These are phyloP conservation scores for Alternaria hordeiaustralica DNA, from an alignment of 2,329 filamentous ascomycete genomes.

Conservation along the genomic window DNA sequence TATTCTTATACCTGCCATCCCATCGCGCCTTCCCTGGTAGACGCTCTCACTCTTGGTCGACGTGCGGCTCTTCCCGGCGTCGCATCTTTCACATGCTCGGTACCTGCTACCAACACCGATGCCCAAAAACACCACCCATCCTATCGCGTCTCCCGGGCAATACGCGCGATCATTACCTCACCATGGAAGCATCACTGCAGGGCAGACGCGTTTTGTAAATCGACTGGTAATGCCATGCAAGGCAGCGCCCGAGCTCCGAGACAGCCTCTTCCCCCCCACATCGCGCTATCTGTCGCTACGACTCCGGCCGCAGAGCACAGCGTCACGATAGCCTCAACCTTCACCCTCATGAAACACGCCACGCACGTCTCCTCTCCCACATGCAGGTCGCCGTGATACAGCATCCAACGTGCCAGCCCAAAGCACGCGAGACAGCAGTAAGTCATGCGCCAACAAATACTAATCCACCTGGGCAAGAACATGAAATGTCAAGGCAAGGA, in stretches of 20 bases:
- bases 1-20: not conserved
- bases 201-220: not conserved
- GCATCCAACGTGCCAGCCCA: slow-evolving; percentile 8
- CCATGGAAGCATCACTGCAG: not conserved
- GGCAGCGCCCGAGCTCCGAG: not conserved
- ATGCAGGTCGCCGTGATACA: slow-evolving; percentile 23
- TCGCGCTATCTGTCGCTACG: slow-evolving; percentile 22
- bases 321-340: slow-evolving; percentile 21
- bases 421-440: slow-evolving; percentile 22
- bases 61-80: not conserved
- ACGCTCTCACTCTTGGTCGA: not conserved
- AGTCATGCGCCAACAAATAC: slow-evolving; percentile 21
- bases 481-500: slow-evolving; percentile 14
- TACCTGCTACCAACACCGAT: not conserved
- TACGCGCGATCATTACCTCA: not conserved
- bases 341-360: slow-evolving; percentile 29
- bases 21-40: not conserved
- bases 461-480: slow-evolving; percentile 1
- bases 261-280: slow-evolving; percentile 9
- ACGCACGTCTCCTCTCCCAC: slow-evolving; percentile 19
- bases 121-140: not conserved
- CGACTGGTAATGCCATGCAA: not conserved
- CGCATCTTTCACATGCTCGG: not conserved
- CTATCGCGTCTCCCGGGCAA: not conserved
- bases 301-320: slow-evolving; percentile 22